Base-by-base conservation (phyloP, 1,284 basidiomycete genomes). In the Apiotrichum gracile region DNA sequence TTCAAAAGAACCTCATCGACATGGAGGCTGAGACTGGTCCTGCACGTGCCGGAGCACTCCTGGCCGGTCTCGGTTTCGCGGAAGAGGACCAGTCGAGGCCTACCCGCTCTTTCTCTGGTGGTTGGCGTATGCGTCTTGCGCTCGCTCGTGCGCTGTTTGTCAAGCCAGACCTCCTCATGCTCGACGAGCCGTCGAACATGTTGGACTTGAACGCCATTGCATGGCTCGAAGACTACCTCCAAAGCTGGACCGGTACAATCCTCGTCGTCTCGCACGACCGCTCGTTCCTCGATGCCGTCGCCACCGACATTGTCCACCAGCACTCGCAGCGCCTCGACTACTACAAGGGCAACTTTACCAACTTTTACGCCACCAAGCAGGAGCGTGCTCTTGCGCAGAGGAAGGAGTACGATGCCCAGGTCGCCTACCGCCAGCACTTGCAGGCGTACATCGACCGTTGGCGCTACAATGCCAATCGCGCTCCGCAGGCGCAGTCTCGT, bases 11-110 rank as follows among this genome's bases (percentile, higher is more conserved):
- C 51, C 77, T 98, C 44, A 84, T 93, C 34, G 96, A 98, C 46
- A 98, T 98, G 86, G 96, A 98, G 63, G 94, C 94, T 4, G 94
- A 92, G 70, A 94, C 88, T 62, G 96, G 93, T 5, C 96, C 96
- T 12, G 87, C 91, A 5, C 79, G 96, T 57, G 96, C 96, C 19
- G 91, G 91, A 6, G 82, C 88, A 8, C 78, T 97, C 26, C 80
- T 98, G 44, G 91, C 90, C 39, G 93, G 92, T 68, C 82, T 98
- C 26, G 94, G 94, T 14, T 97, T 97, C 77, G 83, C 83, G 59
- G 88, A 94, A 67, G 78, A 79, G 17, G 94, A 97, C 73, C 94
- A 97, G 75, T 79, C 83, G 57, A 80, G 81, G 63, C 84, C 84
- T 27, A 94, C 91, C 5, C 86, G 77, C 69, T 84, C 88, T 2